Percentiles rank a stretch among this genome's conserved stretches.
Conservation (phyloP, 495 filamentous ascomycete genomes). For the Aspergillus heteromorphus region DNA sequence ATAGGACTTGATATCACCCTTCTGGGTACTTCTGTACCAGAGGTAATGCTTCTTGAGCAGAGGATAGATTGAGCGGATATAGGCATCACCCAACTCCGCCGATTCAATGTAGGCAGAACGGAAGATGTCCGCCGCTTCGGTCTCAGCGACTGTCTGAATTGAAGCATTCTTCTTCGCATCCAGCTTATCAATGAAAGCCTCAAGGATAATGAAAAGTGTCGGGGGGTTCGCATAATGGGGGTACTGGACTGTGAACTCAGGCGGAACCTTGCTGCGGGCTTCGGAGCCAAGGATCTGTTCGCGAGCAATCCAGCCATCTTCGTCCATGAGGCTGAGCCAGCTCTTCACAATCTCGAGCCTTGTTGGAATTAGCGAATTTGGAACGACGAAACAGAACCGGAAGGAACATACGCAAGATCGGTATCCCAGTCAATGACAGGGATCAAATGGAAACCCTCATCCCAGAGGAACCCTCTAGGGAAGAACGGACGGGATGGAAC, state of each 20-base stretch:
- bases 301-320: constrained; percentile 94
- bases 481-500: constrained; percentile 95
- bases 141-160: constrained; percentile 14
- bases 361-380: neutral
- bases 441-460: constrained; percentile 94
- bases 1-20: constrained; percentile 83
- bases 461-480: constrained; percentile 93
- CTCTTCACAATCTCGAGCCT: constrained; percentile 85
- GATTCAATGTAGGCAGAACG: constrained; percentile 60
- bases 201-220: constrained; percentile 87
- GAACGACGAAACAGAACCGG: neutral
- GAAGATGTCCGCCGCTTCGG: constrained; percentile 25
- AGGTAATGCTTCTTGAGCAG: constrained; percentile 83
- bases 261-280: constrained; percentile 89
- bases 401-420: constrained; percentile 61
- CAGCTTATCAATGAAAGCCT: constrained; percentile 74
- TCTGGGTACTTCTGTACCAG: constrained; percentile 92
- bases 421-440: constrained; percentile 92
- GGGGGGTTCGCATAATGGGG: constrained; percentile 98
- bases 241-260: constrained; percentile 94
- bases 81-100: constrained; percentile 61
- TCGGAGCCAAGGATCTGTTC: constrained; percentile 96
- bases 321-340: constrained; percentile 95
- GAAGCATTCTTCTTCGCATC: constrained; percentile 32
- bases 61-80: constrained; percentile 82